Base-by-base conservation (phyloP, 306 rosid genomes). In the Sindora glabra region DNA sequence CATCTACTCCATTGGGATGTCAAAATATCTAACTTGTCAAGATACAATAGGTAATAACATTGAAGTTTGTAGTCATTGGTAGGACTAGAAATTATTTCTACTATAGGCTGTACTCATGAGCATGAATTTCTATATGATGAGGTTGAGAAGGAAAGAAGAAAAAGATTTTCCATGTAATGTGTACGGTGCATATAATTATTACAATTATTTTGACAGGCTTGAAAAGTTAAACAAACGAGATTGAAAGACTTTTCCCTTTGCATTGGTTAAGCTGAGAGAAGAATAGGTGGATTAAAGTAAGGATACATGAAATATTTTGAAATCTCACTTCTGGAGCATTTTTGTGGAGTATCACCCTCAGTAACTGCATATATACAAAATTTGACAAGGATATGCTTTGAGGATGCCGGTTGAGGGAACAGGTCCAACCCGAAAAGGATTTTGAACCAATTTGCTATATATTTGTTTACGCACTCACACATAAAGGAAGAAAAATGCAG, bases 401-500 rank as follows among this genome's bases (percentile, higher is more conserved):
- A 25, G 51, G 70, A 45, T 70, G 59, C 59, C 67, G 75, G 68
- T 53, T 24, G 60, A 58, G 50, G 63, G 68, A 69, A 33, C 66
- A 73, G 73, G 65, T 59, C 41, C 59, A 55, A 60, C 47, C 71
- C 71, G 48, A 32, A 63, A 75, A 57, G 70, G 47, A 38, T 52
- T 70, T 75, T 62, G 42, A 30, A 53, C 53, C 73, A 51, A 27
- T 69, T 75, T 74, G 69, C 53, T 56, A 65, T 80, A 52, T 64
- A 48, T 63, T 77, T 72, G 27, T 63, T 81, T 71, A 67, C 61
- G 56, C 67, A 38, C 70, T n/a, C n/a, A 51, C 70, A 59, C 81
- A 50, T 72, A 64, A 39, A 59, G 62, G 67, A 71, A 64, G 66
- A 40, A 62, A 78, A 72, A 42, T 54, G 41, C 72, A 79, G 88